Conservation (phyloP, 805 yeast species). For the Nakazawaea pomicola region DNA sequence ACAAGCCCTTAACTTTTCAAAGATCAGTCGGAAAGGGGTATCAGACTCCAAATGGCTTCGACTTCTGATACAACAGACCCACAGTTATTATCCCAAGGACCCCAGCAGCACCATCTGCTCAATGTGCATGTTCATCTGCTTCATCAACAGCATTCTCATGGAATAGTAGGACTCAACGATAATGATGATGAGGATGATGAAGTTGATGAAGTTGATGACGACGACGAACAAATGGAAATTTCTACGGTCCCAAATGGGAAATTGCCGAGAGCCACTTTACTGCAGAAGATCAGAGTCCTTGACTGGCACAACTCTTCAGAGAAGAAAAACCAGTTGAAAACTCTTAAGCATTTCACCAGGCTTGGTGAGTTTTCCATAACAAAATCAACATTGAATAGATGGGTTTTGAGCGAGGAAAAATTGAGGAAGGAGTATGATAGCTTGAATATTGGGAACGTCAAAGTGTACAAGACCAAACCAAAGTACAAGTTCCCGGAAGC, state of each 20-base stretch:
- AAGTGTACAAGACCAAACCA: constrained; percentile 27
- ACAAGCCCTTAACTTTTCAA: background rate
- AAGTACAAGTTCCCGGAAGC: constrained; percentile 27
- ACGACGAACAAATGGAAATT: constrained; percentile 7
- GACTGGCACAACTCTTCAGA: constrained; percentile 30
- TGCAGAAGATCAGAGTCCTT: constrained; percentile 29
- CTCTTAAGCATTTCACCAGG: constrained; percentile 28
- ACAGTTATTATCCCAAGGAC: background rate
- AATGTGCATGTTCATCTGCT: too few species aligned
- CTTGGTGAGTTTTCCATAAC: constrained; percentile 30
- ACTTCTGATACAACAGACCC: background rate
- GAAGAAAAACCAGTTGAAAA: constrained; percentile 28
- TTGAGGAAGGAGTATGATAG: constrained; percentile 25
- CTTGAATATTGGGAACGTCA: constrained; percentile 22
- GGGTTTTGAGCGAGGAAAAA: constrained; percentile 30
- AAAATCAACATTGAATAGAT: constrained; percentile 33
- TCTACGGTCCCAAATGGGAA: too few species aligned
- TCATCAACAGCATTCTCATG: too few species aligned
- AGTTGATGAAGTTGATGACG: constrained; percentile 1
- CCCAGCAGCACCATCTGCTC: background rate
- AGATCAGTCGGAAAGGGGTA: too few species aligned
- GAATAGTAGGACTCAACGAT: too few species aligned
- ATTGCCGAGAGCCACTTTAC: constrained; percentile 33
- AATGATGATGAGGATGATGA: background rate
- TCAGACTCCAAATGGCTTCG: background rate